Evolutionary conservation across 2,329 filamentous ascomycete species (phyloP).

Genomic region (Colletotrichum tropicale): DNA sequence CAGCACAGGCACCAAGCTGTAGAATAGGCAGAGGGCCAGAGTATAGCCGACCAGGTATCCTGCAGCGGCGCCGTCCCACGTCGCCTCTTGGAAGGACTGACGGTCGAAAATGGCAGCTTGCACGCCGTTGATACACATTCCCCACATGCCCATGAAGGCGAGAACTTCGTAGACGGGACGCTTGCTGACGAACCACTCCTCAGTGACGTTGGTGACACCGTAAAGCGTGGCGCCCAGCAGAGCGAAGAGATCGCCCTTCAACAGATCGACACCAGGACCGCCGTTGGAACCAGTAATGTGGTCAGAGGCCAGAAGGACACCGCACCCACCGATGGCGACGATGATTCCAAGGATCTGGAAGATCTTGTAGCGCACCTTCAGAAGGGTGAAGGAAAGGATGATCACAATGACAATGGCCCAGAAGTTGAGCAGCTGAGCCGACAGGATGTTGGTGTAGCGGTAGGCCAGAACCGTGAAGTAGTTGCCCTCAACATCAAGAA

Average conservation of each 20-base stretch:
- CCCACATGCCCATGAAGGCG: constrained; percentile 88
- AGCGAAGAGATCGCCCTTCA: constrained; percentile 94
- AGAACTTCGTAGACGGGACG: constrained; percentile 92
- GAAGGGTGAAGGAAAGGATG: constrained; percentile 78
- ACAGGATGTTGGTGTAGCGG: constrained; percentile 88
- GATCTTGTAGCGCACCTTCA: constrained; percentile 87
- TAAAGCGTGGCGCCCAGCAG: constrained; percentile 90
- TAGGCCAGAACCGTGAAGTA: constrained; percentile 98
- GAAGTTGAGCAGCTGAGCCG: constrained; percentile 95
- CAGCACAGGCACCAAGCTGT: constrained; percentile 83
- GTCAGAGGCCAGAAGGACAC: constrained; percentile 84
- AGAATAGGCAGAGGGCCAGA: constrained; percentile 81
- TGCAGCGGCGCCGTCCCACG: constrained; percentile 70
- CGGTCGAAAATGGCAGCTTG: constrained; percentile 94
- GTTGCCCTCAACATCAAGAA: constrained; percentile 95
- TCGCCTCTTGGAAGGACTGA: constrained; percentile 65
- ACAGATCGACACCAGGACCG: constrained; percentile 68
- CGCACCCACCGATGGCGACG: constrained; percentile 89
- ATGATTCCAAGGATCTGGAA: constrained; percentile 87
- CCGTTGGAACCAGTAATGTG: constrained; percentile 80
- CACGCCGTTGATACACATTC: constrained; percentile 87
- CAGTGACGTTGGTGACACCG: constrained; percentile 87
- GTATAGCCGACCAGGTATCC: constrained; percentile 94
- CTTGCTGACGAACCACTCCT: constrained; percentile 92
- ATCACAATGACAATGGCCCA: constrained; percentile 97